Conservation (phyloP, 1,284 basidiomycete species). For the Ceratobasidium sp. region DNA sequence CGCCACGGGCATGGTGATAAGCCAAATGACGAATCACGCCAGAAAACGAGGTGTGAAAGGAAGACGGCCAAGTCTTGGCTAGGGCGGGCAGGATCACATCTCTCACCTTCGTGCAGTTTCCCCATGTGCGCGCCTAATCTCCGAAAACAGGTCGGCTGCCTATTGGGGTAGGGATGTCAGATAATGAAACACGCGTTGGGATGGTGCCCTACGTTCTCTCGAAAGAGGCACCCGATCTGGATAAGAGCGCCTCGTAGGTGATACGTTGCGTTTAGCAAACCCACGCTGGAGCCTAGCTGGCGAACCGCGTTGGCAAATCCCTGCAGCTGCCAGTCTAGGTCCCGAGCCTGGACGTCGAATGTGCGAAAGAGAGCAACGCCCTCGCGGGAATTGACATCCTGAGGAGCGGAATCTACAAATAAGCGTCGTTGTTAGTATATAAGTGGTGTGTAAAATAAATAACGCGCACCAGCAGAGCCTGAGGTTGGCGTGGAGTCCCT, state of each 20-base stretch:
- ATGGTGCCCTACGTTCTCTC: slow-evolving; percentile 44
- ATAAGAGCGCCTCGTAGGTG: slow-evolving; percentile 44
- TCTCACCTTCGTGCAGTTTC: background rate
- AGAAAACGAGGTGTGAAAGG: background rate
- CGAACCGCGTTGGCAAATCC: slow-evolving; percentile 48
- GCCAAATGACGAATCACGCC: background rate
- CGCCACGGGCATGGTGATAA: too few relatives aligned
- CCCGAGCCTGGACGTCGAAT: slow-evolving; percentile 9
- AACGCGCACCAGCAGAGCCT: slow-evolving; percentile 15
- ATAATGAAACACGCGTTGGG: background rate
- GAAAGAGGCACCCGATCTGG: slow-evolving; percentile 49
- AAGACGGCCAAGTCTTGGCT: too few relatives aligned
- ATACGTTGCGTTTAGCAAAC: slow-evolving; percentile 47
- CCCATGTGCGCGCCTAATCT: slow-evolving; percentile 24
- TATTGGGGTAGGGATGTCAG: background rate
- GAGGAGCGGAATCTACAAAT: slow-evolving; percentile 1
- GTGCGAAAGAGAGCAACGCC: slow-evolving; percentile 20
- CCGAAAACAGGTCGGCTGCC: slow-evolving; percentile 29
- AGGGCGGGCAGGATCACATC: background rate
- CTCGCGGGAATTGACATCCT: slow-evolving; percentile 30
- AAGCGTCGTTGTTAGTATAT: too few relatives aligned
- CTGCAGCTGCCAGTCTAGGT: slow-evolving; percentile 47
- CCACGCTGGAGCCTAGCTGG: slow-evolving; percentile 48
- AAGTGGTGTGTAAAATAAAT: background rate
- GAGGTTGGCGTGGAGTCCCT: slow-evolving; percentile 13